Conservation (phyloP, 331 rosid species). For the Quercus tomentella region DNA sequence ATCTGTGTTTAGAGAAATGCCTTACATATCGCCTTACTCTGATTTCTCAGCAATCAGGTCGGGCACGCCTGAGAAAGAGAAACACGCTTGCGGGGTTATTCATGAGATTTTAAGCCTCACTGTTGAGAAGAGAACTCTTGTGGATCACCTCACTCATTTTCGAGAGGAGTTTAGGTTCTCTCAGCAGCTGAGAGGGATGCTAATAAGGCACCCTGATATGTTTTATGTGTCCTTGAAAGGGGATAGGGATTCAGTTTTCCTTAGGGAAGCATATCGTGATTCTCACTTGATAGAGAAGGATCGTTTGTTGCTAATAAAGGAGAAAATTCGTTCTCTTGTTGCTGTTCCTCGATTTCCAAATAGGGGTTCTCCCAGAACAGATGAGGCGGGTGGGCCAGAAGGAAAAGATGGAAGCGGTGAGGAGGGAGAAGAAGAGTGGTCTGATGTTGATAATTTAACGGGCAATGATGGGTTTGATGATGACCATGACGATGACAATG, state of each 20-base stretch:
- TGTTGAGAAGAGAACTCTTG: constrained; percentile 73
- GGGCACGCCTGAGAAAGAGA: constrained; percentile 67
- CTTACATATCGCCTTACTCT: constrained; percentile 76
- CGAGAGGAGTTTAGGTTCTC: constrained; percentile 90
- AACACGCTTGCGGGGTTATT: constrained; percentile 78
- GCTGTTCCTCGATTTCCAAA: constrained; percentile 54
- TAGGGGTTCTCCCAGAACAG: constrained; percentile 35
- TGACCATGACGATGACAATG: background rate
- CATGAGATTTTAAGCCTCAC: constrained; percentile 92
- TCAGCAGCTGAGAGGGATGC: constrained; percentile 84
- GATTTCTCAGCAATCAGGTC: constrained; percentile 63
- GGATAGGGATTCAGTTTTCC: constrained; percentile 79
- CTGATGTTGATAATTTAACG: constrained; percentile 47
- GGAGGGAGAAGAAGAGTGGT: constrained; percentile 56
- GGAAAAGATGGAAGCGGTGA: constrained; percentile 37
- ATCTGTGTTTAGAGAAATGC: constrained; percentile 67
- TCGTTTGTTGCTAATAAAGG: constrained; percentile 67
- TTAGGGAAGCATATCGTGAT: constrained; percentile 79
- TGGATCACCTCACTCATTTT: constrained; percentile 86
- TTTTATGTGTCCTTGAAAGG: constrained; percentile 87
- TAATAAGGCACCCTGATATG: constrained; percentile 89
- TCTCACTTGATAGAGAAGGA: constrained; percentile 74
- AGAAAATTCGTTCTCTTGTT: constrained; percentile 72
- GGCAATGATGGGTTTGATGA: constrained; percentile 32
- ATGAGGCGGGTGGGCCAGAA: constrained; percentile 32